Evolutionary conservation across 75 land plant genomes (phyloP), one percentile per base, ranked within the genome.

Genomic region (Ceratopteris richardii): DNA sequence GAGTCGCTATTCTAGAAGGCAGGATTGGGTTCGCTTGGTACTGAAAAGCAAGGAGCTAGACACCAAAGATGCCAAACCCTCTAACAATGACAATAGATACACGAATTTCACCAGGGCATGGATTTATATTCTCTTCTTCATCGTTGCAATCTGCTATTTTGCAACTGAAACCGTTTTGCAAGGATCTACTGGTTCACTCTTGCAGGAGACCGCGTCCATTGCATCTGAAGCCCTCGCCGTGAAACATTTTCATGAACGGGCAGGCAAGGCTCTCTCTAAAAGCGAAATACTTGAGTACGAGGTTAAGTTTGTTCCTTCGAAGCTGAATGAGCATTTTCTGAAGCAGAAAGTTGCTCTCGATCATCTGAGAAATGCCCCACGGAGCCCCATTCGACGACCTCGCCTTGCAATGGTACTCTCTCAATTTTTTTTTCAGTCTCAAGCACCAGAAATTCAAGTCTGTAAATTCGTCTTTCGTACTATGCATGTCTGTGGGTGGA

Each of bases 351-450:
- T 46, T 16, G 63, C 55, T 12, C 30, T 62, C 18, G 48, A 68
- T n/a, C 42, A 62, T 58, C 47, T 54, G 30, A 22, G 68, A 25
- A 56, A 69, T 1, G 51, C 41, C 22, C 19, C 19, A 19, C 31
- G 72, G 17, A 51, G 18, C 28, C 59, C 67, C 29, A 44, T 62
- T 20, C 72, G 67, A 19, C 40, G 47, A 43, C 66, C 69, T 31
- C 72, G 58, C 14, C 67, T 69, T 44, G 67, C 67, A 24, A 24
- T 54, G 72, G 72, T 62, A 63, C 2, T 42, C 21, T 31, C 37
- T 31, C 11, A 22, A 16, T 62, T 23, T 59, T 19, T 21, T 18
- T 63, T 14, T 29, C 25, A 24, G 31, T 56, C 20, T 7, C 26
- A 29, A 31, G 36, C 29, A 58, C 11, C 11, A 29, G 57, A 26